These are phyloP conservation scores for Tympanopsis confertula DNA, from an alignment of 2,329 filamentous ascomycete species.

Conservation along the genomic window DNA sequence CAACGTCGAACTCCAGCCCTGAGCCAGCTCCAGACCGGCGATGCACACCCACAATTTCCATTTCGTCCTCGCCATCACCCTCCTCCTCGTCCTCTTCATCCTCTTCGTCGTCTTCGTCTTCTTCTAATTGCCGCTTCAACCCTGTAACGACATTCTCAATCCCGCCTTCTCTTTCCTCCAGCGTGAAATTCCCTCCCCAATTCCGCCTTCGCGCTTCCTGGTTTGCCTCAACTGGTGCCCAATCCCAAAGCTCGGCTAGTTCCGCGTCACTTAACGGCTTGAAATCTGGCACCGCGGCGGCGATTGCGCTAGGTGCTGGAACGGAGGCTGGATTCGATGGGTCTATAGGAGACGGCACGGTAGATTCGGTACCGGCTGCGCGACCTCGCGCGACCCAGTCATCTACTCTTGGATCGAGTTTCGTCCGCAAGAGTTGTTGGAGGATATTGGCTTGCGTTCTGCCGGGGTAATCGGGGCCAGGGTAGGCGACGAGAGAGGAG, in stretches of 20 bases:
- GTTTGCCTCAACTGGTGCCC: slow-evolving; percentile 1
- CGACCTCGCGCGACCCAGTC: slow-evolving; percentile 1
- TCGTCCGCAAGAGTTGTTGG: slow-evolving; percentile 1
- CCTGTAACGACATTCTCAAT: slow-evolving; percentile 1
- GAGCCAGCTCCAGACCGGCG: not conserved
- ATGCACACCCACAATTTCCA: not conserved
- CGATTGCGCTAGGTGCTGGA: not conserved
- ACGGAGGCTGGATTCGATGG: not conserved
- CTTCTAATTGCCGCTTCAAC: not conserved
- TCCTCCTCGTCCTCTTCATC: not conserved
- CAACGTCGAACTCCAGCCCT: slow-evolving; percentile 1
- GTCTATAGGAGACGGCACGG: too few species aligned
- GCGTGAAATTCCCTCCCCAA: slow-evolving; percentile 1
- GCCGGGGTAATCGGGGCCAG: not conserved
- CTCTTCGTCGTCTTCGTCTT: not conserved
- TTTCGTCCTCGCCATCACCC: not conserved
- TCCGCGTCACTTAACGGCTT: not conserved
- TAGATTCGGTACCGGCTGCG: not conserved
- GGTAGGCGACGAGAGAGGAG: slow-evolving; percentile 1
- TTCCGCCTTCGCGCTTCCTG: not conserved
- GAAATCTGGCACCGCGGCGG: not conserved
- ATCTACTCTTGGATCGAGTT: not conserved
- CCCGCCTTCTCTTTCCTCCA: not conserved
- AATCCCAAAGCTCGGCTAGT: not conserved
- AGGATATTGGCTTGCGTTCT: not conserved